Evolutionary conservation across 106 monocot genomes (phyloP).

Genomic region (Dioscorea zingiberensis): DNA sequence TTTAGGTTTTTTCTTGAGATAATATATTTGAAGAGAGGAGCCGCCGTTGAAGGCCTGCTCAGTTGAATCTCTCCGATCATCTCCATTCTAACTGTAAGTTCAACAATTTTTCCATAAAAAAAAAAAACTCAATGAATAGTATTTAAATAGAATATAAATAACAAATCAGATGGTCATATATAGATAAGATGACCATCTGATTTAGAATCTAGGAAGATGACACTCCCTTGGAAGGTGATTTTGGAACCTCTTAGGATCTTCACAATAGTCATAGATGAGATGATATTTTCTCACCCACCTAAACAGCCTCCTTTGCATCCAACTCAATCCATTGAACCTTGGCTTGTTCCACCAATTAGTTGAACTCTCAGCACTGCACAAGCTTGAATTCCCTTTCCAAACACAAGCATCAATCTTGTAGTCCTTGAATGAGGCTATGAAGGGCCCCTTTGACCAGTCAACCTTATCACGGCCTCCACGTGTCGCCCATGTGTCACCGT

Average conservation of each 20-base stretch:
- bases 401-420: conserved; percentile 65
- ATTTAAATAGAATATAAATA: too few species aligned
- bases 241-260: conserved; percentile 46
- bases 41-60: too few species aligned
- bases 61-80: too few species aligned
- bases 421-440: conserved; percentile 35
- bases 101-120: too few species aligned
- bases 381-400: conserved; percentile 43
- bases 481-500: conserved; percentile 65
- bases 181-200: too few species aligned
- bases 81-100: too few species aligned
- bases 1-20: too few species aligned
- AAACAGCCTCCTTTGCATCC: conserved; percentile 48
- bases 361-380: conserved; percentile 27
- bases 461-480: conserved; percentile 56
- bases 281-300: conserved; percentile 67
- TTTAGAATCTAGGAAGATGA: conserved; percentile 23
- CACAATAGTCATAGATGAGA: conserved; percentile 62
- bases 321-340: conserved; percentile 20
- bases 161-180: too few species aligned
- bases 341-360: conserved; percentile 56
- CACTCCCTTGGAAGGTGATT: conserved; percentile 41
- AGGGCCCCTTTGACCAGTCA: conserved; percentile 62
- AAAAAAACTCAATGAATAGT: too few species aligned
- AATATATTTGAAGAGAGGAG: too few species aligned